Evolutionary conservation across 306 rosid genomes (phyloP).

Genomic region (Datisca glomerata): DNA sequence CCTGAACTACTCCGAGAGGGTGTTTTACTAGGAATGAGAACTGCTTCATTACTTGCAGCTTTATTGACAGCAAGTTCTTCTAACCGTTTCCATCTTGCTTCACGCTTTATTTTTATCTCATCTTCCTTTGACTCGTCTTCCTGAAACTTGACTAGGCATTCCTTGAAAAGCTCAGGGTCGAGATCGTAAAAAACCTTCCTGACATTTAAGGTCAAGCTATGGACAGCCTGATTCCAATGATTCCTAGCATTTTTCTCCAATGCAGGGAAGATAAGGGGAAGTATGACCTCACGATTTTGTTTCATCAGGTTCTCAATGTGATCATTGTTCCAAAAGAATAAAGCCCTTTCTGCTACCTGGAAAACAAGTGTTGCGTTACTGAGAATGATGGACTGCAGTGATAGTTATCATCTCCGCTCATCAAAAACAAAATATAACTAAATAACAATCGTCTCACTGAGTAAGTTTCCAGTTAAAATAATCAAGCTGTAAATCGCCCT

Average conservation of each 20-base stretch:
- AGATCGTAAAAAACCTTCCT: conserved; percentile 41
- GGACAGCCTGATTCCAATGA: conserved; percentile 69
- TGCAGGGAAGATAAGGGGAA: conserved; percentile 65
- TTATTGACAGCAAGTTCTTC: conserved; percentile 50
- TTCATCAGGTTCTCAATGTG: conserved; percentile 52
- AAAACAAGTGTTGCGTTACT: conserved; percentile 10
- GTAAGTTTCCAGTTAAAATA: too few relatives aligned
- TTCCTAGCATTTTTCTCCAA: conserved; percentile 44
- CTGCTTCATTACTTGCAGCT: conserved; percentile 27
- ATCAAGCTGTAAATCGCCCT: too few relatives aligned
- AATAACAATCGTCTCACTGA: too few relatives aligned
- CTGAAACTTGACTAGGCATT: conserved; percentile 39
- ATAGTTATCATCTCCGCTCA: neutral
- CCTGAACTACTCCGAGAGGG: conserved; percentile 10
- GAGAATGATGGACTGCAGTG: neutral
- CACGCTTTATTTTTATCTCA: conserved; percentile 32
- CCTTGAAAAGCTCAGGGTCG: conserved; percentile 53
- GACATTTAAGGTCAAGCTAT: conserved; percentile 44
- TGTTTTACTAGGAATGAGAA: conserved; percentile 15
- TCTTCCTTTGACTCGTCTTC: conserved; percentile 35
- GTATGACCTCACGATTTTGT: conserved; percentile 41
- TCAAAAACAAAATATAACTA: neutral
- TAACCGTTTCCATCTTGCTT: conserved; percentile 39
- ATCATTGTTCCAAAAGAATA: conserved; percentile 62
- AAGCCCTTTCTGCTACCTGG: conserved; percentile 76